A percentile compares a stretch with the other conserved stretches of the same genome.
These are phyloP conservation scores for Vanilla planifolia DNA, from an alignment of 106 monocot species.

Conservation along the genomic window DNA sequence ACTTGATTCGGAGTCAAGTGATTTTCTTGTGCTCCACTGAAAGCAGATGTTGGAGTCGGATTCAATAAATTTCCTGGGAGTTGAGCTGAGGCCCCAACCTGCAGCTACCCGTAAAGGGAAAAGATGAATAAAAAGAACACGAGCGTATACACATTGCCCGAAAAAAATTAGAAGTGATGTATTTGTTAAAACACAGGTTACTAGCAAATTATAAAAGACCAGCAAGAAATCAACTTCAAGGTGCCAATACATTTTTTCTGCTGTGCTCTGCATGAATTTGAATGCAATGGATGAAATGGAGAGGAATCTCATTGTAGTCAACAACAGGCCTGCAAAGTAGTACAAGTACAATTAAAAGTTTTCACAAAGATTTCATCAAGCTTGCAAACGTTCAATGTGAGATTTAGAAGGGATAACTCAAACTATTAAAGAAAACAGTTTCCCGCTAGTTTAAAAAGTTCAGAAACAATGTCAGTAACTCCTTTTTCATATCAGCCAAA, in stretches of 20 bases:
- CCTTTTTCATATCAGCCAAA: too few species aligned
- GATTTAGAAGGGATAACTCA: too few species aligned
- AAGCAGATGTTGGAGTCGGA: conserved; percentile 1
- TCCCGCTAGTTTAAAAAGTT: too few species aligned
- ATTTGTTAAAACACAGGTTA: not conserved
- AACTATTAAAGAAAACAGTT: too few species aligned
- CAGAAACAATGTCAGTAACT: too few species aligned
- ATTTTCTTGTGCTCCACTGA: conserved; percentile 21
- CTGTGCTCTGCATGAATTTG: conserved; percentile 71
- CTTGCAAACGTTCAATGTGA: too few species aligned
- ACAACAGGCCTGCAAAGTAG: conserved; percentile 41
- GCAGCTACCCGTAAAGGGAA: not conserved
- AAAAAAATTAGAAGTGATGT: not conserved
- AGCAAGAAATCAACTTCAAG: not conserved
- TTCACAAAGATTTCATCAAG: too few species aligned
- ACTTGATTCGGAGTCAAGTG: conserved; percentile 30
- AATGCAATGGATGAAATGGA: conserved; percentile 74
- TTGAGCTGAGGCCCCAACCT: conserved; percentile 6
- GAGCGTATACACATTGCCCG: too few species aligned
- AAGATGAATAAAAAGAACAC: not conserved
- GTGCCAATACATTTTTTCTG: conserved; percentile 26
- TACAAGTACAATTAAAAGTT: not conserved
- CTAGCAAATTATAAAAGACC: not conserved
- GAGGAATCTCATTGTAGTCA: conserved; percentile 55
- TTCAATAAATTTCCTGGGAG: conserved; percentile 3